phyloP scores from a whole-genome alignment of 2,329 filamentous ascomycete species.

The Diaporthe helianthi region DNA sequence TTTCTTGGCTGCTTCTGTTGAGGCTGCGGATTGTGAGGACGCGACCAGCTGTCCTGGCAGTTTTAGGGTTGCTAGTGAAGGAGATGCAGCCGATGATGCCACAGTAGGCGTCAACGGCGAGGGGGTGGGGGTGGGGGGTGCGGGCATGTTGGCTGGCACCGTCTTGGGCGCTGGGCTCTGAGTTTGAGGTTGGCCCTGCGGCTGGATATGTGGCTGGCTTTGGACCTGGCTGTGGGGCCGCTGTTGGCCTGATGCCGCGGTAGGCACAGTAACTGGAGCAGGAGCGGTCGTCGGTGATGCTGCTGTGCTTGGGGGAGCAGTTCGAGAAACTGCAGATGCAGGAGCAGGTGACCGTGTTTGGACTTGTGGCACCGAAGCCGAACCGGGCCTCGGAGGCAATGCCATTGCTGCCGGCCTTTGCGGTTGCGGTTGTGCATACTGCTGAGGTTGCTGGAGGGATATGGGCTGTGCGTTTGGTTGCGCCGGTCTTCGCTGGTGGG shows the following conservation, averaged over 20 bases:
- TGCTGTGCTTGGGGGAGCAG: constrained; percentile 3
- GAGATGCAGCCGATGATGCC: constrained; percentile 25
- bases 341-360: constrained; percentile 29
- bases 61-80: constrained; percentile 27
- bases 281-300: constrained; percentile 6
- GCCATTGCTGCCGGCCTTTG: constrained; percentile 23
- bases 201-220: background rate
- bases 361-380: constrained; percentile 6
- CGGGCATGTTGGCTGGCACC: constrained; percentile 16
- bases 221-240: background rate
- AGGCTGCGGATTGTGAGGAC: constrained; percentile 24
- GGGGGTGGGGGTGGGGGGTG: constrained; percentile 13
- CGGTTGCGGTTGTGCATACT: constrained; percentile 25
- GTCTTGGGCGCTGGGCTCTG: constrained; percentile 6
- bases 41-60: constrained; percentile 9
- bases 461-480: constrained; percentile 18
- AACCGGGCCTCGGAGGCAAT: constrained; percentile 4
- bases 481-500: constrained; percentile 26
- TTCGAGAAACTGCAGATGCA: constrained; percentile 14
- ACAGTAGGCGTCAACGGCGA: constrained; percentile 12
- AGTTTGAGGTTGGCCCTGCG: background rate
- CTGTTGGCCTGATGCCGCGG: background rate
- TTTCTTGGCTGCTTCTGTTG: constrained; percentile 29
- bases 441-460: constrained; percentile 11
- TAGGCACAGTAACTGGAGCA: background rate